Evolutionary conservation across 768 basidiomycete species (phyloP), one percentile per base, ranked within the genome.

Genomic region (Lactarius trivialis): DNA sequence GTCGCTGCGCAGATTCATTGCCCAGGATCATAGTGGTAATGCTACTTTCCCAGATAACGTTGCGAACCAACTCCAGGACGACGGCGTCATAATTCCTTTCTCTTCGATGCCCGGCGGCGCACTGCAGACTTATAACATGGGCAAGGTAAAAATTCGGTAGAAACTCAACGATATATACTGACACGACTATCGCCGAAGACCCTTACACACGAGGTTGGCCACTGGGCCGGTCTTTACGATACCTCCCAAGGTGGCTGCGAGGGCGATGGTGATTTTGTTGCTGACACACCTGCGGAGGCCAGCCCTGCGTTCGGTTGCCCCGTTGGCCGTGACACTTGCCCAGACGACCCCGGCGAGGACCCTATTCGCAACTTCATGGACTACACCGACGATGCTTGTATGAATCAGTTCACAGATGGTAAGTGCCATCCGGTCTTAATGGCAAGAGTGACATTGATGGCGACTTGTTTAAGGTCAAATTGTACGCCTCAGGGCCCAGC

Each of bases 191-290:
- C 24, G 8, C 36, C 24, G 6, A 64, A 78, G 70, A 84, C 80
- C 49, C 66, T 80, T 62, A 81, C 78, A 15, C 83, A 85, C 68
- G 83, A 85, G 70, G 78, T 76, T 53, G 81, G 82, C n/a, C 82
- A 84, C 72, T 85, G 83, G 82, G 73, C 82, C 61, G 82, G 83
- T 30, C 75, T 83, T 28, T 83, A 77, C 72, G 82, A 83, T 73
- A 82, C 82, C 36, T 83, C 83, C 79, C 78, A 84, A 68, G 80
- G 80, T 37, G 79, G 80, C 26, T 81, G 78, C 72, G 52, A 39
- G 52, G 58, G 65, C 53, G 61, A 65, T 28, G 81, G 80, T 19
- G 81, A 83, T 68, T 64, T 56, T 26, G 80, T 83, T 60, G 65
- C 66, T 15, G 80, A 82, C 67, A 82, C 80, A 4, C 81, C 81